Percentiles rank a stretch among this genome's conserved stretches.
Evolutionary conservation across 2,329 filamentous ascomycete species (phyloP).

Genomic region (Davidsoniella neocaledoniae): DNA sequence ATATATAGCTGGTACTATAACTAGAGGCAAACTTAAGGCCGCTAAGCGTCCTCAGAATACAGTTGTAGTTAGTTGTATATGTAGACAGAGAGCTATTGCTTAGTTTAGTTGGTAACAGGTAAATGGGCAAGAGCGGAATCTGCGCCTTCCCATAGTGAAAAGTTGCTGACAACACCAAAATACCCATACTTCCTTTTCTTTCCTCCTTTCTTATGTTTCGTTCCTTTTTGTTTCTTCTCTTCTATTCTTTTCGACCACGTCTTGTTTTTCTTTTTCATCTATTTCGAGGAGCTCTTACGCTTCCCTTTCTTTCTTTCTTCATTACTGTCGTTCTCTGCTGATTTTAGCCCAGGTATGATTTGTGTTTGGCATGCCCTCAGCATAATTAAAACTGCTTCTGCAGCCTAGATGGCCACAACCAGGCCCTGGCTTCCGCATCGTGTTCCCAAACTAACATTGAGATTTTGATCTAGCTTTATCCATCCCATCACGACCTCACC

Average conservation of each 20-base stretch:
- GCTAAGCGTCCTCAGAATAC: not conserved
- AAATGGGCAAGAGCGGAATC: too few relatives aligned
- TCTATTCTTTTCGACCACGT: constrained; percentile 3
- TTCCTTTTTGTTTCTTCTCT: constrained; percentile 8
- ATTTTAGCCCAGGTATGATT: too few relatives aligned
- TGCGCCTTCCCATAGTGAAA: too few relatives aligned
- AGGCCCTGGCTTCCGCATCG: too few relatives aligned
- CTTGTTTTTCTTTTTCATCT: constrained; percentile 1
- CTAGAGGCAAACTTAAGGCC: not conserved
- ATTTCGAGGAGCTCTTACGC: not conserved
- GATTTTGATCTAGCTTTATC: not conserved
- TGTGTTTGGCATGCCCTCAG: not conserved
- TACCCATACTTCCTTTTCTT: constrained; percentile 12
- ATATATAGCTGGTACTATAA: not conserved
- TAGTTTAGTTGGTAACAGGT: not conserved
- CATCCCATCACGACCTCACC: not conserved
- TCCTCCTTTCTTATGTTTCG: constrained; percentile 6
- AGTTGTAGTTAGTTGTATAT: not conserved
- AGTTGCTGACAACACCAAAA: too few relatives aligned
- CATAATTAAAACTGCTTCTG: not conserved
- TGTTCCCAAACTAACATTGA: too few relatives aligned
- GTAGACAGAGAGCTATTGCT: not conserved
- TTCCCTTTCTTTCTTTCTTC: constrained; percentile 1
- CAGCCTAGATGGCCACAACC: too few relatives aligned
- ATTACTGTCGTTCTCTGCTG: not conserved